Percentiles rank a stretch among this genome's conserved stretches.
Evolutionary conservation across 2,329 filamentous ascomycete genomes (phyloP).

Genomic region (Cordyceps tenuipes): DNA sequence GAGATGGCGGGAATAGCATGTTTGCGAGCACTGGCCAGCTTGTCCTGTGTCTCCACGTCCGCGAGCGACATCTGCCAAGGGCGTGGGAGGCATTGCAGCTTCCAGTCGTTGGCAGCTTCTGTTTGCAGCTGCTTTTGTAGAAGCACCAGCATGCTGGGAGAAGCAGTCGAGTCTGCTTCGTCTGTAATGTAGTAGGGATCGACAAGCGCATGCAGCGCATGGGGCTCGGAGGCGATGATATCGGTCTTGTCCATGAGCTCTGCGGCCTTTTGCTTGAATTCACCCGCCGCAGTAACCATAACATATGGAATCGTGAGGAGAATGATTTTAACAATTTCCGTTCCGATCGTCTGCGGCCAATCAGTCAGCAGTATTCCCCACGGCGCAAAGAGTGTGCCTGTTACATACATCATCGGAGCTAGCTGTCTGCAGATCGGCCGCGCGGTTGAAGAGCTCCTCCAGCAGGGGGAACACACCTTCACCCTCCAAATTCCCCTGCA

Average conservation of each 20-base stretch:
- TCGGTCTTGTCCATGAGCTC: slow-evolving; percentile 88
- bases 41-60: slow-evolving; percentile 52
- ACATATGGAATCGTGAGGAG: slow-evolving; percentile 89
- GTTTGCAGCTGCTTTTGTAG: slow-evolving; percentile 78
- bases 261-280: slow-evolving; percentile 63
- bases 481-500: slow-evolving; percentile 72
- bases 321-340: slow-evolving; percentile 95
- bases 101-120: slow-evolving; percentile 69
- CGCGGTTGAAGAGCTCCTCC: slow-evolving; percentile 81
- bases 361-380: background rate
- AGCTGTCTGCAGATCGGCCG: slow-evolving; percentile 87
- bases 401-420: slow-evolving; percentile 80
- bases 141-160: slow-evolving; percentile 64
- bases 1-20: slow-evolving; percentile 69
- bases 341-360: slow-evolving; percentile 48
- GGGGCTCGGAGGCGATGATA: slow-evolving; percentile 82
- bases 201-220: slow-evolving; percentile 75
- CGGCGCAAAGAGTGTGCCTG: background rate
- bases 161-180: slow-evolving; percentile 54
- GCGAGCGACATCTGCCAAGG: slow-evolving; percentile 58
- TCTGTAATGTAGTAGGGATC: slow-evolving; percentile 69
- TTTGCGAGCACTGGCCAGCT: slow-evolving; percentile 54
- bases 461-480: slow-evolving; percentile 80
- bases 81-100: slow-evolving; percentile 59
- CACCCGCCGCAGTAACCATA: slow-evolving; percentile 63